Evolutionary conservation across 352 stramenopile species (phyloP).

Genomic region (Phytopythium helicoides): DNA sequence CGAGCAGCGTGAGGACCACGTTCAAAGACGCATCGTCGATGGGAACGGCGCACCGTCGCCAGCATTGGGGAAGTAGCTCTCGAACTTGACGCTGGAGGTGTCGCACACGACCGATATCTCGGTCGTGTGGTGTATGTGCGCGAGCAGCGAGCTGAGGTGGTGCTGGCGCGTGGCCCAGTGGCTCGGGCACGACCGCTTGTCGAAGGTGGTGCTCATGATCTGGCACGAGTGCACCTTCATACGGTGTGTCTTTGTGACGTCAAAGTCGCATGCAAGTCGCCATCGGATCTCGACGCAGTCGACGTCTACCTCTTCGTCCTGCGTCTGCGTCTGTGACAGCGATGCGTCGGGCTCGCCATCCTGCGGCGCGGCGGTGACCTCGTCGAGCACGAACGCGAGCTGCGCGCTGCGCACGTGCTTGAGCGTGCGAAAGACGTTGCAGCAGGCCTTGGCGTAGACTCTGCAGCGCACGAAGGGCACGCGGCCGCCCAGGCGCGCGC

Average conservation of each 20-base stretch:
- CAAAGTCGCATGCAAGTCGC: slow-evolving; percentile 74
- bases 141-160: slow-evolving; percentile 69
- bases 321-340: slow-evolving; percentile 5
- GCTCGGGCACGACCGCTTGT: slow-evolving; percentile 50
- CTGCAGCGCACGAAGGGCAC: slow-evolving; percentile 69
- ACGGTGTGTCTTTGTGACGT: slow-evolving; percentile 84
- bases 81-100: slow-evolving; percentile 67
- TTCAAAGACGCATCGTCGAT: neutral
- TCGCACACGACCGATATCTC: slow-evolving; percentile 73
- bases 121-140: slow-evolving; percentile 79
- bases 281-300: slow-evolving; percentile 70
- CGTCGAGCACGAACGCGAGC: slow-evolving; percentile 55
- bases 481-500: slow-evolving; percentile 17
- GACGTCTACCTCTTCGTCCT: slow-evolving; percentile 46
- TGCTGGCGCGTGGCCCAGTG: slow-evolving; percentile 62
- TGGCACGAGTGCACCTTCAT: slow-evolving; percentile 80
- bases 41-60: slow-evolving; percentile 32
- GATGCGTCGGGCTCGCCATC: slow-evolving; percentile 20
- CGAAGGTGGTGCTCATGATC: slow-evolving; percentile 79
- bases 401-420: slow-evolving; percentile 81
- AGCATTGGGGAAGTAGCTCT: slow-evolving; percentile 69
- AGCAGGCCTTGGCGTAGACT: slow-evolving; percentile 73
- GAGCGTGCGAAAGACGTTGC: slow-evolving; percentile 79
- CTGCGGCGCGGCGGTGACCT: slow-evolving; percentile 20
- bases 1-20: too few relatives aligned